Evolutionary conservation across 2,329 filamentous ascomycete genomes (phyloP).

Genomic region (Aspergillus persii): DNA sequence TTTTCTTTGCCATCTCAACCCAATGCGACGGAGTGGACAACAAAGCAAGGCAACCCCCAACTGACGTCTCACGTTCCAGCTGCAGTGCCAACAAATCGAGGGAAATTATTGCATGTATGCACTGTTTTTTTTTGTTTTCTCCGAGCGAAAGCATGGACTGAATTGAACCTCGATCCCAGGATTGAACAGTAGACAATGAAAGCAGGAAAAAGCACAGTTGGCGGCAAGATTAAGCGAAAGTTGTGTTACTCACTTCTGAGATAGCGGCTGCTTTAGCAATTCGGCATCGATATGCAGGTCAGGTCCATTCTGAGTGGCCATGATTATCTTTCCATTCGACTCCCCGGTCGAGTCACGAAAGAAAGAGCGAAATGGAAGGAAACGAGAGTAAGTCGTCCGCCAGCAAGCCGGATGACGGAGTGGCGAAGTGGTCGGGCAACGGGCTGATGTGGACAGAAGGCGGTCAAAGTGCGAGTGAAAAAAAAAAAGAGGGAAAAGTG

Average conservation of each 20-base stretch:
- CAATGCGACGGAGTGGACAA: constrained; percentile 9
- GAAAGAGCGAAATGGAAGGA: not conserved
- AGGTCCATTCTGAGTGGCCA: constrained; percentile 47
- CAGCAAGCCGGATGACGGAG: constrained; percentile 7
- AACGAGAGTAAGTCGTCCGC: constrained; percentile 10
- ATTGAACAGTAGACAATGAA: not conserved
- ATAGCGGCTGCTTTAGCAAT: constrained; percentile 57
- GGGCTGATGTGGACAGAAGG: constrained; percentile 6
- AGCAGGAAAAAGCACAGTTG: constrained; percentile 1
- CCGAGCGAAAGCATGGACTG: not conserved
- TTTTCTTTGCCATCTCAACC: not conserved
- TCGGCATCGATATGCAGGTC: constrained; percentile 55
- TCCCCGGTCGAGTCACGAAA: constrained; percentile 2
- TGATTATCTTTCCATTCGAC: constrained; percentile 40
- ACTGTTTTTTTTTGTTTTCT: not conserved
- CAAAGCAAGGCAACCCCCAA: constrained; percentile 2
- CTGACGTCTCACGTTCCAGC: not conserved
- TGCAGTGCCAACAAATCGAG: not conserved
- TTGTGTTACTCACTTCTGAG: constrained; percentile 54
- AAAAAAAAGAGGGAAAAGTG: not conserved
- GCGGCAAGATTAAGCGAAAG: constrained; percentile 7
- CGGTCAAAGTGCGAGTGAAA: constrained; percentile 10
- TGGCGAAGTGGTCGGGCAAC: constrained; percentile 6
- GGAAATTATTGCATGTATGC: not conserved
- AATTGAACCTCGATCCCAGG: not conserved